Conservation (phyloP, 768 basidiomycete genomes). For the Tulasnella sp. region DNA sequence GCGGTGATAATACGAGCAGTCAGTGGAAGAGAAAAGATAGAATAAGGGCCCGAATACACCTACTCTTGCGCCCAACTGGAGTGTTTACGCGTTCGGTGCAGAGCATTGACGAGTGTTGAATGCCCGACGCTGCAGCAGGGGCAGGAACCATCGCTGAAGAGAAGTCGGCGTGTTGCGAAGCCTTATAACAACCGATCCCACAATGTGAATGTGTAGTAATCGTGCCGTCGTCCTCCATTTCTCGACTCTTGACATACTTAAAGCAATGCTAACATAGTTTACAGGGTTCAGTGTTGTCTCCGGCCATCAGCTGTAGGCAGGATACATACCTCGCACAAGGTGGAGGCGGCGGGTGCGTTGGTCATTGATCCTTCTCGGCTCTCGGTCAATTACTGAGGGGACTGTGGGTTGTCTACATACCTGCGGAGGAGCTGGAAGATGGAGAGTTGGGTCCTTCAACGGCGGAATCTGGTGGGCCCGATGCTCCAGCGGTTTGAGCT, state of each 20-base stretch:
- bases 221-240: neutral
- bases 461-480: too few species aligned
- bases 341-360: too few species aligned
- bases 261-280: neutral
- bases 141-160: neutral
- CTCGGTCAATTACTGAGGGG: too few species aligned
- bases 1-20: neutral
- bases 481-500: too few species aligned
- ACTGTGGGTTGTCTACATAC: too few species aligned
- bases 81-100: neutral
- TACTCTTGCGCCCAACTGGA: neutral
- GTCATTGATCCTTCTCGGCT: too few species aligned
- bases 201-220: neutral
- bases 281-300: neutral
- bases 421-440: too few species aligned
- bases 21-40: neutral
- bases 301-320: neutral
- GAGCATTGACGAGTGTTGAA: neutral
- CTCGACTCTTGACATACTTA: neutral
- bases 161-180: neutral
- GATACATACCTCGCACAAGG: too few species aligned
- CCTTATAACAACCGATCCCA: neutral
- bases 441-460: too few species aligned
- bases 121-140: neutral
- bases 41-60: neutral